Conservation (phyloP, 2,329 filamentous ascomycete genomes). For the Alternaria infectoria region DNA sequence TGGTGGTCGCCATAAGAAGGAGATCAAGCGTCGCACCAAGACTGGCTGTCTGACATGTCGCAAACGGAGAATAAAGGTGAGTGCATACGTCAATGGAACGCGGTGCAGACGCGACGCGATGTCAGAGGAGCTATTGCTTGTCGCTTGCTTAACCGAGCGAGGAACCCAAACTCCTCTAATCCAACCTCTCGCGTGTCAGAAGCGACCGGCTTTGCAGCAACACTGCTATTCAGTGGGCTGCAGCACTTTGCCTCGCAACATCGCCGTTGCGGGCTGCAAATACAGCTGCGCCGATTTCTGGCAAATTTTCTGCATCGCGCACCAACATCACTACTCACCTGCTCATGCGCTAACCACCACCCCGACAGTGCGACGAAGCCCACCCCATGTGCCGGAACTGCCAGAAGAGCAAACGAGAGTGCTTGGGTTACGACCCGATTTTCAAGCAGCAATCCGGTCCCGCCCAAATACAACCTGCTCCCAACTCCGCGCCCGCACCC, state of each 20-base stretch:
- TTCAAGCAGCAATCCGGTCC: constrained; percentile 77
- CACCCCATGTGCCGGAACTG: constrained; percentile 92
- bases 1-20: constrained; percentile 70
- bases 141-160: constrained; percentile 44
- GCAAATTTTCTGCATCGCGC: constrained; percentile 1
- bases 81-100: constrained; percentile 35
- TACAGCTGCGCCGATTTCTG: neutral
- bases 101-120: constrained; percentile 36
- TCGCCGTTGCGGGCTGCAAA: neutral
- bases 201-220: constrained; percentile 1
- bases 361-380: constrained; percentile 85
- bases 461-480: constrained; percentile 74
- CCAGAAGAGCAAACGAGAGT: constrained; percentile 87
- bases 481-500: constrained; percentile 54
- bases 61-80: constrained; percentile 73
- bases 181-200: constrained; percentile 6
- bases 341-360: constrained; percentile 33
- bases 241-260: neutral
- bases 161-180: constrained; percentile 35
- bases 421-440: constrained; percentile 84
- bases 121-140: constrained; percentile 22
- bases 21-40: constrained; percentile 78
- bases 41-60: constrained; percentile 69
- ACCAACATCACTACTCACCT: constrained; percentile 12
- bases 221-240: neutral